Evolutionary conservation across 371 early-diverging fungal species (phyloP), one percentile per base, ranked within the genome.

Genomic region (Mortierella polycephala): DNA sequence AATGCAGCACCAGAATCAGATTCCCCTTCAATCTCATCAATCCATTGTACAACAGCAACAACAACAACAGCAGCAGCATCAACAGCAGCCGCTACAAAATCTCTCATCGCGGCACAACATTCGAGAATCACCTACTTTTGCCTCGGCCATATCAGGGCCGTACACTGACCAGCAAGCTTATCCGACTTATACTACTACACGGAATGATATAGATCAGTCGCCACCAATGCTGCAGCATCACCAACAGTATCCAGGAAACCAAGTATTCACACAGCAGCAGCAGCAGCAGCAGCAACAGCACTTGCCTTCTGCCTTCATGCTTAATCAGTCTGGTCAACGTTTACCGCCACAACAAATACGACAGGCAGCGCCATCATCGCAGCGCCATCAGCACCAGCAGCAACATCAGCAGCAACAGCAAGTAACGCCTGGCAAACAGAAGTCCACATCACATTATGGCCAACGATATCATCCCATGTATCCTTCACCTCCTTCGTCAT

Each of bases 401-500:
- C 50, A 60, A 37, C 67, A 63, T 3, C 53, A 41, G 21, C 55
- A 45, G 23, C 56, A 41, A 20, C 52, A 46, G 18, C 46, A 61
- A 44, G 21, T 54, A 7, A 37, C 71, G 16, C 55, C 72, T 41
- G 59, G 60, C 21, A 77, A 77, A 67, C 77, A 68, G 57, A 77
- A 71, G 62, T 56, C 68, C 21, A 23, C 61, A 23, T 60, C 69
- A 3, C 66, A 77, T 53, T 71, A 77, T 41, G 72, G 65, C 2
- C 68, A 55, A 11, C 71, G 77, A 39, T 71, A 56, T 49, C 62
- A 77, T 42, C 77, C 77, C 5, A 77, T 77, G 71, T 77, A 71
- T 49, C 72, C 77, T 16, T 77, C 77, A 3, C 77, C 77, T 4
- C 56, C 71, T 9, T 64, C 77, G 1, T 77, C 76, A 8, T 60